Evolutionary conservation across 176 grass and related monocot genomes (phyloP).

Genomic region (Panicum miliaceum): DNA sequence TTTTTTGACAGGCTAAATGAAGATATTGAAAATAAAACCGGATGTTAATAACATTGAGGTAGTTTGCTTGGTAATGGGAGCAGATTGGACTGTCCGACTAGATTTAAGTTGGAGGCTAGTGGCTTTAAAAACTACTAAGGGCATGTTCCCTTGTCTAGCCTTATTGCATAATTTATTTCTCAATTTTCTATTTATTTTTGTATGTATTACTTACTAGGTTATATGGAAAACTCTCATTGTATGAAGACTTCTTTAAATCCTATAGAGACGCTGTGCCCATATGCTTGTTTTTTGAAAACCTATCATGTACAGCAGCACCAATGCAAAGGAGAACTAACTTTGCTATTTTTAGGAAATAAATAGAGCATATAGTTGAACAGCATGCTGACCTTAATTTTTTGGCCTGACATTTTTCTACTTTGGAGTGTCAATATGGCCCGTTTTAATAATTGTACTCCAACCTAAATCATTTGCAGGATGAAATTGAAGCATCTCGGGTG

Average conservation of each 20-base stretch:
- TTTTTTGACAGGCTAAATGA: no score
- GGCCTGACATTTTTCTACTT: conserved; percentile 1
- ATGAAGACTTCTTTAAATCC: conserved; percentile 1
- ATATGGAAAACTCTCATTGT: conserved; percentile 6
- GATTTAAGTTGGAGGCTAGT: not conserved
- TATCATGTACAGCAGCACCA: conserved; percentile 3
- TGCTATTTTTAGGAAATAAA: conserved; percentile 16
- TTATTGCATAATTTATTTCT: not conserved
- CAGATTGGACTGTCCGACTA: conserved; percentile 6
- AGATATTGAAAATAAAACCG: not conserved
- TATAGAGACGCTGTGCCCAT: not conserved
- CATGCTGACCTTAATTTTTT: not conserved
- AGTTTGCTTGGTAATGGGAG: not conserved
- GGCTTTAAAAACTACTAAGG: not conserved
- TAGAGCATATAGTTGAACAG: not conserved
- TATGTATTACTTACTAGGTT: not conserved
- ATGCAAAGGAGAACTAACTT: not conserved
- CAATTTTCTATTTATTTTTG: not conserved
- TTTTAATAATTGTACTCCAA: conserved; percentile 36
- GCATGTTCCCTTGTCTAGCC: not conserved
- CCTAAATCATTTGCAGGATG: conserved; percentile 65
- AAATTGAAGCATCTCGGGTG: conserved; percentile 59
- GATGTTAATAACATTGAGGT: conserved; percentile 21
- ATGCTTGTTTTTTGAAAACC: not conserved
- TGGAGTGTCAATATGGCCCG: not conserved